Evolutionary conservation across 306 rosid species (phyloP).

Genomic region (Oxytropis ochrocephala): DNA sequence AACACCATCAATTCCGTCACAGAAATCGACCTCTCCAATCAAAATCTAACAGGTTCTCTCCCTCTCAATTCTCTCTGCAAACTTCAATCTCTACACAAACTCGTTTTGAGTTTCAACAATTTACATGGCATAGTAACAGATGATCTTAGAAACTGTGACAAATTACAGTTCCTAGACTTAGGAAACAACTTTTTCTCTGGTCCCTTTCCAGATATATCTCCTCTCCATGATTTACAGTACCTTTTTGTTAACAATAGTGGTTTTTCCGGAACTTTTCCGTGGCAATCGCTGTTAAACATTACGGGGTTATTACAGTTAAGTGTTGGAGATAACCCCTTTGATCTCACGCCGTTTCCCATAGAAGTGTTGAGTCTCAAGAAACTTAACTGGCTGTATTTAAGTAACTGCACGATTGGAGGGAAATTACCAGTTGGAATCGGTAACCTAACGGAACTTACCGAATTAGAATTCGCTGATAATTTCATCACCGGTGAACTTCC

Average conservation of each 20-base stretch:
- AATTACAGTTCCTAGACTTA: slow-evolving; percentile 52
- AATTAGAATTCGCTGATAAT: slow-evolving; percentile 56
- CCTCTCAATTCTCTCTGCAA: slow-evolving; percentile 62
- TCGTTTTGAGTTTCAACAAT: slow-evolving; percentile 51
- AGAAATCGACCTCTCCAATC: slow-evolving; percentile 51
- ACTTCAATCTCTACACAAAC: slow-evolving; percentile 47
- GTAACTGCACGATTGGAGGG: slow-evolving; percentile 59
- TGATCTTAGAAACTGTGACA: slow-evolving; percentile 54
- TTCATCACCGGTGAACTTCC: slow-evolving; percentile 61
- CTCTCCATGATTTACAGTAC: slow-evolving; percentile 35
- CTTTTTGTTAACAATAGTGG: slow-evolving; percentile 53
- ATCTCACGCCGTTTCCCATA: slow-evolving; percentile 40
- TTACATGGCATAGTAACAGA: slow-evolving; percentile 33
- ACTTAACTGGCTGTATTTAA: slow-evolving; percentile 54
- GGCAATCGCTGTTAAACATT: slow-evolving; percentile 55
- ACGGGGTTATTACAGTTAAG: slow-evolving; percentile 46
- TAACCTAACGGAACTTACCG: slow-evolving; percentile 45
- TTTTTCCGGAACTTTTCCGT: slow-evolving; percentile 67
- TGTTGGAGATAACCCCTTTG: slow-evolving; percentile 69
- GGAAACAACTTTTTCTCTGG: slow-evolving; percentile 61
- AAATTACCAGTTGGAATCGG: slow-evolving; percentile 62
- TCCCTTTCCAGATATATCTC: slow-evolving; percentile 54
- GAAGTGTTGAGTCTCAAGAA: slow-evolving; percentile 41
- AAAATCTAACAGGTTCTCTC: slow-evolving; percentile 42
- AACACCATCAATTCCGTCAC: slow-evolving; percentile 24